These are phyloP conservation scores for Aspergillus glaucus DNA, from an alignment of 2,329 filamentous ascomycete species.

Conservation along the genomic window DNA sequence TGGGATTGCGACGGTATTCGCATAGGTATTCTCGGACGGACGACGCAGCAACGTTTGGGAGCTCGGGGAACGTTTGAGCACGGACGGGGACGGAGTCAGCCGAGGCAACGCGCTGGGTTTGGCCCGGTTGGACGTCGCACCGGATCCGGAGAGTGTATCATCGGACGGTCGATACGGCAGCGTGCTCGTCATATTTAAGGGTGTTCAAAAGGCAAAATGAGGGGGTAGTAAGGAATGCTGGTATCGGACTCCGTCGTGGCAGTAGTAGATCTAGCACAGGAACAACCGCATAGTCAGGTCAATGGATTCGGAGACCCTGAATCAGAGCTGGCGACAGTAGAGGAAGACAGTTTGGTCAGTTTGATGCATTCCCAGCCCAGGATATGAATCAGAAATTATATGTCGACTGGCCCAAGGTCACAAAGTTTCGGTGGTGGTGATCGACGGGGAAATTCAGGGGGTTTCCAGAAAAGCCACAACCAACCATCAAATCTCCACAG, in stretches of 20 bases:
- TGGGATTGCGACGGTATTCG: neutral
- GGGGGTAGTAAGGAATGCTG: conserved; percentile 11
- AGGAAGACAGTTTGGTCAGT: neutral
- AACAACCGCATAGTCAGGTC: neutral
- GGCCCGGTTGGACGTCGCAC: conserved; percentile 25
- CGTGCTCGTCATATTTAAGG: conserved; percentile 28
- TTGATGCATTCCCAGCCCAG: neutral
- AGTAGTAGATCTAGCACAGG: conserved; percentile 1
- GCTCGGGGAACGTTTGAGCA: conserved; percentile 46
- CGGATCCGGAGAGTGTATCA: conserved; percentile 47
- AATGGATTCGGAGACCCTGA: neutral
- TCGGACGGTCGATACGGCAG: conserved; percentile 37
- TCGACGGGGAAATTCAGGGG: conserved; percentile 7
- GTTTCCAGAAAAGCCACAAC: conserved; percentile 2
- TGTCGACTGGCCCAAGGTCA: too few species aligned
- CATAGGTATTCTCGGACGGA: conserved; percentile 23
- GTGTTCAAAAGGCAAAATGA: conserved; percentile 11
- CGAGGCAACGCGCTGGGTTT: conserved; percentile 48
- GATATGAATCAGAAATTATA: neutral
- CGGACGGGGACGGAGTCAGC: conserved; percentile 57
- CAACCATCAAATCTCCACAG: conserved; percentile 8
- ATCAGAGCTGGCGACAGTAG: neutral
- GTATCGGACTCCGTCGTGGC: neutral
- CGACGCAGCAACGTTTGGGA: conserved; percentile 34
- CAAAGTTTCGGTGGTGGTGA: conserved; percentile 1